These are phyloP conservation scores for Hypomontagnella submonticulosa DNA, from an alignment of 495 filamentous ascomycete species.

Conservation along the genomic window DNA sequence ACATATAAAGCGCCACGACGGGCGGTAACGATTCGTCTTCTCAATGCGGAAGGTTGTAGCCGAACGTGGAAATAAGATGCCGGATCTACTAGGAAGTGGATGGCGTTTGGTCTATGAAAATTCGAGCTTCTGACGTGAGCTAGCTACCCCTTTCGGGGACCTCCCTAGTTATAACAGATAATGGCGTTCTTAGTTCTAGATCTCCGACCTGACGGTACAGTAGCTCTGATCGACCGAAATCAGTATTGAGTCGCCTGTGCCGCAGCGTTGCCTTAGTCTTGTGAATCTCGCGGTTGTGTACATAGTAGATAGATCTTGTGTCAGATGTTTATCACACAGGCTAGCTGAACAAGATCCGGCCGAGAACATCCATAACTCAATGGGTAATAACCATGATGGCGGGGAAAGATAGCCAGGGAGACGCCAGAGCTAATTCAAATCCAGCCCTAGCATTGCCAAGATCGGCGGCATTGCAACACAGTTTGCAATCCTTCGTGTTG, in stretches of 20 bases:
- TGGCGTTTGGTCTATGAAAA: too few species aligned
- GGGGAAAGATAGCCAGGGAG: background rate
- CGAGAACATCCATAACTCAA: background rate
- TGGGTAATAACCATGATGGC: conserved; percentile 1
- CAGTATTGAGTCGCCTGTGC: conserved; percentile 15
- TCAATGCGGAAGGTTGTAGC: too few species aligned
- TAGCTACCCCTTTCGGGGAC: too few species aligned
- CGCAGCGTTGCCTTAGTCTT: conserved; percentile 17
- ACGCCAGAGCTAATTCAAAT: conserved; percentile 5
- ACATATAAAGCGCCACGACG: too few species aligned
- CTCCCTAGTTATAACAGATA: too few species aligned
- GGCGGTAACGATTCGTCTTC: too few species aligned
- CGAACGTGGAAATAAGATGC: too few species aligned
- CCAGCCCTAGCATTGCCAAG: conserved; percentile 18
- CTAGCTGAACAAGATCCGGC: conserved; percentile 4
- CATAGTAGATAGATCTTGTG: conserved; percentile 7
- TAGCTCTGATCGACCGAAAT: background rate
- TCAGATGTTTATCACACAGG: background rate
- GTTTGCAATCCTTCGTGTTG: conserved; percentile 13
- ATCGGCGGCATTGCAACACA: conserved; percentile 27
- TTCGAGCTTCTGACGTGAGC: too few species aligned
- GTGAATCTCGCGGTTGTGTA: conserved; percentile 10
- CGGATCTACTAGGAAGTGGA: too few species aligned
- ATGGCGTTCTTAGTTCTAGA: too few species aligned
- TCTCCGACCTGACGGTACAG: background rate